Base-by-base conservation (phyloP, 306 rosid species). In the Clitoria ternatea region DNA sequence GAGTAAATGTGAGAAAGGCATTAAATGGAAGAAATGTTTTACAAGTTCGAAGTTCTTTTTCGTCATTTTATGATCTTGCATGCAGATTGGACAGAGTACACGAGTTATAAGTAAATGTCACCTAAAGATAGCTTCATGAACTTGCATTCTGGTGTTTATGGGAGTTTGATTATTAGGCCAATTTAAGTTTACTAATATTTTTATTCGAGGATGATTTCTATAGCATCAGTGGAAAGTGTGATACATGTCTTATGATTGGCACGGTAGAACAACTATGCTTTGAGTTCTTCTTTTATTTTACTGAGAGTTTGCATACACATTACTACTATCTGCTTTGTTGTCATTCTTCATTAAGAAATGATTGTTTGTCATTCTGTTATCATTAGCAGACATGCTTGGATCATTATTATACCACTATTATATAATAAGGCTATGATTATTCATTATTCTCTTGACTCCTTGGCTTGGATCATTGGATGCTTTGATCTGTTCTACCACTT, bases 291-390 rank as follows among this genome's bases (percentile, higher is more conserved):
- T 24, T 45, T 13, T n/a, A n/a, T n/a, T n/a, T n/a, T 54, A 52
- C 43, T 22, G 30, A 27, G 61, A 42, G 35, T 66, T 45, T 83
- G 52, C 67, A 13, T 66, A 52, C 43, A 49, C 40, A 20, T 49
- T 40, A 17, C 23, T 60, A 26, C 53, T 27, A 5, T 45, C 62
- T 35, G 33, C 69, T 45, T 30, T 66, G 36, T 35, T 29, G 53
- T 45, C 65, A 50, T 77, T 75, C 8, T 71, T 44, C 35, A n/a
- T 54, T 57, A 7, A 61, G 72, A 78, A 65, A 72, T 66, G 68
- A 47, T 61, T 75, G 32, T 42, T 61, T 79, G 40, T 30, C n/a
- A n/a, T n/a, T n/a, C n/a, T n/a, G n/a, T n/a, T n/a, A n/a, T n/a
- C n/a, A n/a, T n/a, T n/a, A n/a, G n/a, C n/a, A n/a, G n/a, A n/a